Base-by-base conservation (phyloP, 768 basidiomycete genomes). In the Mycena rosella region DNA sequence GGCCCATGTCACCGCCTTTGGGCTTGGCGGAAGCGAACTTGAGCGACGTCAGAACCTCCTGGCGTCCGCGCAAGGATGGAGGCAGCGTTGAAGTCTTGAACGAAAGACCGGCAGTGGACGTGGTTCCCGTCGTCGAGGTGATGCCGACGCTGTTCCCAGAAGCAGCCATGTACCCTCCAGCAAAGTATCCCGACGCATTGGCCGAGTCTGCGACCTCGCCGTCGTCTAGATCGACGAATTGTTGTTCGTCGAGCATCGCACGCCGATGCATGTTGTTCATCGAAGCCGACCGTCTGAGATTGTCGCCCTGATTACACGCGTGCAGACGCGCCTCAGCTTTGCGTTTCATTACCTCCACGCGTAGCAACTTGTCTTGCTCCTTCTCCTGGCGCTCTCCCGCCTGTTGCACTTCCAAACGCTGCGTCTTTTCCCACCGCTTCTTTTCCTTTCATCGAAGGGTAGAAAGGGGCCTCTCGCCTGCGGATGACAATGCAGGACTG, bases 111-210 rank as follows among this genome's bases (percentile, higher is more conserved):
- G 86, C 80, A 14, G 86, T 88, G 8, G 93, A 93, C 1, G 93
- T 94, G 6, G 96, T 96, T 1, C 94, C 95, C 42, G 93, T 92
- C 26, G 91, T 93, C 3, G 96, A 98, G 1, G 97, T 96, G 74
- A 99, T 90, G 42, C 88, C 86, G 51, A 98, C 96, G 69, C 94
- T 96, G 80, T 99, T 99, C 8, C 96, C 96, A 10, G 96, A 98
- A 2, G 97, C 97, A 40, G 96, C 95, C 62, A 94, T 85, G 76
- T 96, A 95, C 15, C 84, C 85, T 34, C 84, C 80, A 11, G 76
- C 85, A 7, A 89, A 81, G 74, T 89, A 93, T 7, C 92, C 91
- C 3, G 92, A 93, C 14, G 91, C 90, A 61, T 89, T 87, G 17
- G 84, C 84, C 3, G 90, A 91, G 58, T 88, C 87, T 29, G 78